These are phyloP conservation scores for carrot (Daucus carota) DNA, from an alignment of 129 eudicot genomes.

Conservation along the genomic window DH1_v3.0 NC_030387.2:13233501-13234000, in stretches of 20 bases:
- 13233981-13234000: slow-evolving; percentile 21
- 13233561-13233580: slow-evolving; percentile 82
- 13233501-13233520: slow-evolving; percentile 82
- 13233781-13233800: slow-evolving; percentile 67
- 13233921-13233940: neutral
- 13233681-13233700: slow-evolving; percentile 2
- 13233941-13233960: neutral
- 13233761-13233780: slow-evolving; percentile 58
- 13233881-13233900: neutral
- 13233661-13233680: neutral
- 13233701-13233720: slow-evolving; percentile 89
- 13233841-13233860: slow-evolving; percentile 74
- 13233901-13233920: neutral
- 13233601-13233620: slow-evolving; percentile 59
- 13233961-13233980: neutral
- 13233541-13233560: slow-evolving; percentile 83
- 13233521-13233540: slow-evolving; percentile 76
- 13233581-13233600: slow-evolving; percentile 95
- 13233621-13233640: neutral
- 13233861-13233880: slow-evolving; percentile 37
- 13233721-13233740: slow-evolving; percentile 72
- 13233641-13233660: slow-evolving; percentile 7
- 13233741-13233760: slow-evolving; percentile 68
- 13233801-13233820: slow-evolving; percentile 76
- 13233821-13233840: slow-evolving; percentile 62